Base-by-base conservation (phyloP, 805 yeast species). In the Pachysolen tannophilus region DNA sequence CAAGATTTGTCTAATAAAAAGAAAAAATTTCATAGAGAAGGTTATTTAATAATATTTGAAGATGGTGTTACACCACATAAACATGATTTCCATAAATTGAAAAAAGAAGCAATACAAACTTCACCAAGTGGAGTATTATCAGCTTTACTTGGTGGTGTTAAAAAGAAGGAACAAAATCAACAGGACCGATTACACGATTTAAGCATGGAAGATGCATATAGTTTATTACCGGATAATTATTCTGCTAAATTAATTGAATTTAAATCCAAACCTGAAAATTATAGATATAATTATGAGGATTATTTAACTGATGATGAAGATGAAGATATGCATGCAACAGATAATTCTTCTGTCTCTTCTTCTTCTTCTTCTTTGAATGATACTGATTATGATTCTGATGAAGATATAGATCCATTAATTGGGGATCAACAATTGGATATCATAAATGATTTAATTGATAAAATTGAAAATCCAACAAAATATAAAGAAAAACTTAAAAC, bases 381-480 rank as follows among this genome's bases (percentile, higher is more conserved):
- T 9, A 56, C 50, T 3, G 58, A 59, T 36, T 60, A 58, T 39
- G 65, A 55, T 31, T 52, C 60, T 2, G 65, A 61, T 34, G 61
- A 60, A 37, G 47, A 57, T 36, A 60, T 62, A 15, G 68, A 61
- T 36, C 66, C 68, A 7, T 74, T 74, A 2, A 71, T 74, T 24
- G 76, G 75, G 18, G 61, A 61, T 23, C 60, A 63, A 9, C 77
- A 72, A 42, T 55, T 72, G 31, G 59, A 59, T 26, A 46, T 72
- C 39, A 73, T 72, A 34, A 67, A 69, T 42, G 57, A 61, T 30
- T 52, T 74, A 44, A 60, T 68, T 29, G 68, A 61, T 11, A 65
- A 61, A 40, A 72, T 72, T 34, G 67, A 68, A 34, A 58, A 61
- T 35, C 63, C 65, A 1, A 55, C 56, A 10, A 53, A 52, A 41